Percentiles rank a stretch among this genome's conserved stretches.
Conservation (phyloP, 257 asterid genomes). For the Phtheirospermum japonicum region DNA sequence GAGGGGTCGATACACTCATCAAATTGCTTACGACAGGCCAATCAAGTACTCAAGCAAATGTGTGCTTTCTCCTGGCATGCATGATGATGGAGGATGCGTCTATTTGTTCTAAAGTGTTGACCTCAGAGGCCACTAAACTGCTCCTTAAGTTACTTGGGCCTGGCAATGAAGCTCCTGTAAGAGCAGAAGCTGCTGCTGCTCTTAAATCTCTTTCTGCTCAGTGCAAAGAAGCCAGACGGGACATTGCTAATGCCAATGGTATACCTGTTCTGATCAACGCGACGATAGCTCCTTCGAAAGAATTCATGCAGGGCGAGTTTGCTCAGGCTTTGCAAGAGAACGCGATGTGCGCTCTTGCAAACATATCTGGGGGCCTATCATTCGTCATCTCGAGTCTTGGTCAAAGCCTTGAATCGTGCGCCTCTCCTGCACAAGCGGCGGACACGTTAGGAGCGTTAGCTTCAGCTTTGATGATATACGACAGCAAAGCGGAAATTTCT, state of each 20-base stretch:
- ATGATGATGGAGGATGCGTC: constrained; percentile 98
- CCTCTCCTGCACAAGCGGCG: constrained; percentile 92
- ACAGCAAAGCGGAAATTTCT: constrained; percentile 70
- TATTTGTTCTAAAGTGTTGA: constrained; percentile 69
- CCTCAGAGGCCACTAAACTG: constrained; percentile 74
- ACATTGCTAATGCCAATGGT: constrained; percentile 81
- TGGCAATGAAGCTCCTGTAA: constrained; percentile 83
- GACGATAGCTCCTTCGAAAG: constrained; percentile 99
- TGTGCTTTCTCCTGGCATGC: constrained; percentile 92
- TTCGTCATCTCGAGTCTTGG: constrained; percentile 96
- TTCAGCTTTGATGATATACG: constrained; percentile 97
- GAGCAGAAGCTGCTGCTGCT: constrained; percentile 98
- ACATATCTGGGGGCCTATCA: constrained; percentile 96
- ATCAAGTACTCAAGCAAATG: constrained; percentile 88
- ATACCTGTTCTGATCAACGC: constrained; percentile 93
- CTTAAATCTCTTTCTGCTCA: constrained; percentile 96
- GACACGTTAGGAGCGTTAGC: constrained; percentile 98
- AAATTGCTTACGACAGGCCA: constrained; percentile 82
- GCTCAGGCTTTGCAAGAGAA: constrained; percentile 99
- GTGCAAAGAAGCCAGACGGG: constrained; percentile 83
- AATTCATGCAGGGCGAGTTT: constrained; percentile 97
- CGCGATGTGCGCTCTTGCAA: constrained; percentile 99
- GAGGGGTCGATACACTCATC: constrained; percentile 89
- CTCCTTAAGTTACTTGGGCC: constrained; percentile 88
- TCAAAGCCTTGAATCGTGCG: constrained; percentile 94